Percentiles rank a stretch among this genome's conserved stretches.
These are phyloP conservation scores for Aspergillus pseudoterreus DNA, from an alignment of 2,329 filamentous ascomycete species.

Conservation along the genomic window DNA sequence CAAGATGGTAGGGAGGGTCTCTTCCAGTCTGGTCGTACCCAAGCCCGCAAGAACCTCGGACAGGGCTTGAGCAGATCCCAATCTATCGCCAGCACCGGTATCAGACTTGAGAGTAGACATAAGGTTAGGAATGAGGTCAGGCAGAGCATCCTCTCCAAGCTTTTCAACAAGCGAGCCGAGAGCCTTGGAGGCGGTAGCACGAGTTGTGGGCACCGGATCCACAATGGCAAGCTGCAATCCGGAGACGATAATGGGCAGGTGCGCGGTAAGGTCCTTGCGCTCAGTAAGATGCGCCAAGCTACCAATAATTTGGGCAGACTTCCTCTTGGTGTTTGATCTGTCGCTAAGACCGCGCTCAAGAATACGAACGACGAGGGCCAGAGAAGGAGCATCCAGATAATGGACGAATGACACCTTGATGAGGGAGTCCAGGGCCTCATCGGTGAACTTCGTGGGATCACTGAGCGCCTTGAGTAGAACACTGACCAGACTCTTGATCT, in stretches of 20 bases:
- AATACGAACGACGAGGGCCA: constrained; percentile 92
- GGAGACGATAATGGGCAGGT: constrained; percentile 87
- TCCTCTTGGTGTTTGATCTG: constrained; percentile 90
- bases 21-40: constrained; percentile 86
- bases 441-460: constrained; percentile 94
- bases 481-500: constrained; percentile 88
- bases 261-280: constrained; percentile 85
- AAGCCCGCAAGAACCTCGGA: constrained; percentile 94
- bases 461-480: constrained; percentile 94
- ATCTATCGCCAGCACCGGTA: constrained; percentile 88
- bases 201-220: constrained; percentile 92
- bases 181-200: constrained; percentile 92
- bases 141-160: constrained; percentile 91
- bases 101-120: constrained; percentile 98
- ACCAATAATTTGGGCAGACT: constrained; percentile 95
- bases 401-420: constrained; percentile 99
- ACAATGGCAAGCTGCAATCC: constrained; percentile 86
- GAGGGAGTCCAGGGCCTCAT: constrained; percentile 85
- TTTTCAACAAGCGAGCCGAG: constrained; percentile 97
- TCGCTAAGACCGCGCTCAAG: constrained; percentile 88
- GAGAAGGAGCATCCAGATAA: constrained; percentile 93
- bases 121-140: constrained; percentile 92
- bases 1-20: constrained; percentile 91
- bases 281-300: constrained; percentile 96
- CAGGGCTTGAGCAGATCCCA: constrained; percentile 93